Evolutionary conservation across 345 rosid species (phyloP).

Genomic region (Acer saccharum): DNA sequence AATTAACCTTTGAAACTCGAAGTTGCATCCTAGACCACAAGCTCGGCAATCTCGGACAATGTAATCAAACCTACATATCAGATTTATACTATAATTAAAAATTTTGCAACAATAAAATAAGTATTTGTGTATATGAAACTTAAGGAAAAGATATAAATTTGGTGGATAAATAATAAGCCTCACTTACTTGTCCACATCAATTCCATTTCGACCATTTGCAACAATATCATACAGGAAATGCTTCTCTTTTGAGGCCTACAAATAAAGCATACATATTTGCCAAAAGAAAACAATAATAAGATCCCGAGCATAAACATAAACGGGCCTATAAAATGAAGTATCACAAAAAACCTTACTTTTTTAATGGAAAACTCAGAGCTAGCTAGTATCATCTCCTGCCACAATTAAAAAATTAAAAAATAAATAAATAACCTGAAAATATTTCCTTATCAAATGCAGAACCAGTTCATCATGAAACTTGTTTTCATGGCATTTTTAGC

Average conservation of each 20-base stretch:
- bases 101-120: background rate
- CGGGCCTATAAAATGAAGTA: conserved; percentile 7
- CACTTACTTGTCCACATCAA: conserved; percentile 92
- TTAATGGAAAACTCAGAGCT: conserved; percentile 59
- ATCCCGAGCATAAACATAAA: conserved; percentile 15
- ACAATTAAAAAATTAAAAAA: conserved; percentile 21
- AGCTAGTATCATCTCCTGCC: conserved; percentile 90
- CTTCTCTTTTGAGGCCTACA: conserved; percentile 63
- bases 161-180: conserved; percentile 20
- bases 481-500: background rate
- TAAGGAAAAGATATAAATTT: background rate
- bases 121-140: conserved; percentile 1
- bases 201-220: conserved; percentile 96
- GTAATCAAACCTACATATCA: conserved; percentile 80
- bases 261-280: conserved; percentile 17
- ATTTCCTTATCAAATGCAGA: background rate
- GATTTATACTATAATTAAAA: conserved; percentile 10
- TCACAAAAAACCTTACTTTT: conserved; percentile 44
- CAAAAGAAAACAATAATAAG: background rate
- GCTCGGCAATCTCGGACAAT: conserved; percentile 91
- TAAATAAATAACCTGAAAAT: background rate
- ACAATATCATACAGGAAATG: conserved; percentile 91
- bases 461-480: background rate
- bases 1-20: conserved; percentile 74
- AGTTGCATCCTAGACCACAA: conserved; percentile 86